Conservation (phyloP, 805 yeast species). For the Lachancea meyersii region DNA sequence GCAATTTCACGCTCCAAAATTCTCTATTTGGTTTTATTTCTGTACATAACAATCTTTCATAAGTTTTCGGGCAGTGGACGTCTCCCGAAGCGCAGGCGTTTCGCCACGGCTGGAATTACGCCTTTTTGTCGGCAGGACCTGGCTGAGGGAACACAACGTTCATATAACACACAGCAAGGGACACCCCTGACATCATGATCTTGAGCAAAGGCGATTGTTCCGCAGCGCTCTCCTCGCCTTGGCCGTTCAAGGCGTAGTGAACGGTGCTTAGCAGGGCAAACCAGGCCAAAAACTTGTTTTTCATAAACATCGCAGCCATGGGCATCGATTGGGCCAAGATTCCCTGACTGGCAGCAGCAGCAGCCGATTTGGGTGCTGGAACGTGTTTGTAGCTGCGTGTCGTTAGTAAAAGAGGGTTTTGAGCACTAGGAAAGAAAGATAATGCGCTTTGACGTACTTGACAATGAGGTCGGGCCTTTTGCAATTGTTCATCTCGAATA, state of each 20-base stretch:
- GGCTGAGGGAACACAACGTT: constrained; percentile 41
- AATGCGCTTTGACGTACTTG: constrained; percentile 19
- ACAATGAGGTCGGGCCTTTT: constrained; percentile 36
- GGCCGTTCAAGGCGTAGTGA: constrained; percentile 30
- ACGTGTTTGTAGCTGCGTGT: constrained; percentile 36
- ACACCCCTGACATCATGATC: constrained; percentile 40
- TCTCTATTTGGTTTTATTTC: too few relatives aligned
- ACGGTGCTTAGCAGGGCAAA: constrained; percentile 46
- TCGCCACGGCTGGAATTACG: not conserved
- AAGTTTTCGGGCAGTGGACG: too few relatives aligned
- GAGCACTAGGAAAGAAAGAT: not conserved
- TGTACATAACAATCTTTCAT: too few relatives aligned
- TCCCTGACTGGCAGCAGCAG: constrained; percentile 38
- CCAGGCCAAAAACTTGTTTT: constrained; percentile 41
- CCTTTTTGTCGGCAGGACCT: constrained; percentile 7
- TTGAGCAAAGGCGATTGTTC: constrained; percentile 42
- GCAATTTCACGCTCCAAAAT: too few relatives aligned
- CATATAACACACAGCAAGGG: constrained; percentile 49
- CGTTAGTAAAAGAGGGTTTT: constrained; percentile 16
- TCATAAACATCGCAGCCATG: constrained; percentile 64
- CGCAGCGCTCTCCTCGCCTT: constrained; percentile 29
- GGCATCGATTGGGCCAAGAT: constrained; percentile 49
- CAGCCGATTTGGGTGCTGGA: constrained; percentile 44
- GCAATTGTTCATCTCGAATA: constrained; percentile 22
- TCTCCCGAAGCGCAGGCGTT: too few relatives aligned